Evolutionary conservation across 768 basidiomycete genomes (phyloP).

Genomic region (Tylopilus plumbeoviolaceoides): DNA sequence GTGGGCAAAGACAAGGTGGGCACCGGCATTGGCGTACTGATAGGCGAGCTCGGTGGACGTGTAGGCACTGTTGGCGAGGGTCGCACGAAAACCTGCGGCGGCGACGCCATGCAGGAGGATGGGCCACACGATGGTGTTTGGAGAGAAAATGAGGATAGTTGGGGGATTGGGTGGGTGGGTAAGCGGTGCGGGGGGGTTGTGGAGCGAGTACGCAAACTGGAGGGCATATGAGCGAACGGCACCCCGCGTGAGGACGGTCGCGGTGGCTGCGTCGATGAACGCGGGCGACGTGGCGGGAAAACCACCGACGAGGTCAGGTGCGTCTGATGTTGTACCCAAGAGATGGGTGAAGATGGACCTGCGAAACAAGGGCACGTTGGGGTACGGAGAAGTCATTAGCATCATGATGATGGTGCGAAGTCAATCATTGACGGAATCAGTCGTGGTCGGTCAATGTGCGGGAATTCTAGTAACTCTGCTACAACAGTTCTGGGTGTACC

Average conservation of each 20-base stretch:
- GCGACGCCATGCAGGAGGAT: constrained; percentile 42
- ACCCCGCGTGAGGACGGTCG: constrained; percentile 50
- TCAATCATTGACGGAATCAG: background rate
- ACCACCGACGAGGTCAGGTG: constrained; percentile 35
- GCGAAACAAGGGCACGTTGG: constrained; percentile 17
- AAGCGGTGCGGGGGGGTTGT: constrained; percentile 40
- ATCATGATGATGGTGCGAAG: constrained; percentile 14
- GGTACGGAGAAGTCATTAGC: constrained; percentile 22
- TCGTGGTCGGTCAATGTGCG: too few relatives aligned
- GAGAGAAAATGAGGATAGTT: constrained; percentile 62
- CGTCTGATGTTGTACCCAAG: constrained; percentile 14
- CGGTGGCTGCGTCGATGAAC: constrained; percentile 64
- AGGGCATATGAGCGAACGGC: constrained; percentile 52
- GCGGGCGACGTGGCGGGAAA: constrained; percentile 46
- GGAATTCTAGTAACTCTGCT: too few relatives aligned
- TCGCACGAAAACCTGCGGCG: constrained; percentile 64
- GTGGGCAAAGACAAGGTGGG: constrained; percentile 58
- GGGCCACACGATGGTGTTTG: constrained; percentile 60
- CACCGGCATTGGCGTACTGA: constrained; percentile 67
- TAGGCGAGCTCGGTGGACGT: constrained; percentile 63
- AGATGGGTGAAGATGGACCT: constrained; percentile 32
- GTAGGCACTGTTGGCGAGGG: constrained; percentile 73
- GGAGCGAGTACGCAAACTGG: constrained; percentile 56
- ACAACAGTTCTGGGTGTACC: too few relatives aligned
- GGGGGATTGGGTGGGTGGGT: constrained; percentile 44